Evolutionary conservation across 2,329 filamentous ascomycete species (phyloP).

Genomic region (Pyrenophora seminiperda): DNA sequence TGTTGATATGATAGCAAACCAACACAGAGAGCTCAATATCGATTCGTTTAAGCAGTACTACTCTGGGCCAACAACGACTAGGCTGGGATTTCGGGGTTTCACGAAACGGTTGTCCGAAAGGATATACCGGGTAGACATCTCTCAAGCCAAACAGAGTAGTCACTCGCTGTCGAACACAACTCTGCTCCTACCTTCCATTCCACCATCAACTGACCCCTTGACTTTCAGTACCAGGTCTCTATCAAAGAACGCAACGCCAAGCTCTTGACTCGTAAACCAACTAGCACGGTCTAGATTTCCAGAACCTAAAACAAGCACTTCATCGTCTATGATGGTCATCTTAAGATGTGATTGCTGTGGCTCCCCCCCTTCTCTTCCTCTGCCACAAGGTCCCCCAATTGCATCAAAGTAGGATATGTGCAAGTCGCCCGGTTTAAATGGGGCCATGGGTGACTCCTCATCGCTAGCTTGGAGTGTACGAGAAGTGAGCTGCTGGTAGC

Average conservation of each 20-base stretch:
- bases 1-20: too few species aligned
- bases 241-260: conserved; percentile 67
- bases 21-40: too few species aligned
- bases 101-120: too few species aligned
- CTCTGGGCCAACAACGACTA: too few species aligned
- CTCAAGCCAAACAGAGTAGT: too few species aligned
- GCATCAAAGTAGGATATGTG: conserved; percentile 64
- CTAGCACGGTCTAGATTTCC: conserved; percentile 85
- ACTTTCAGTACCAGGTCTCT: conserved; percentile 47
- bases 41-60: too few species aligned
- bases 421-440: conserved; percentile 54
- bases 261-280: conserved; percentile 85
- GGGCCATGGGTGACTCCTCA: conserved; percentile 38
- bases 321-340: conserved; percentile 72
- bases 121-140: too few species aligned
- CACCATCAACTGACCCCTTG: conserved; percentile 25
- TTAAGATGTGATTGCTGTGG: conserved; percentile 80
- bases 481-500: conserved; percentile 52
- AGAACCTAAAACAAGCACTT: conserved; percentile 72
- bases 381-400: conserved; percentile 27
- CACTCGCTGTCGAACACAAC: conserved; percentile 29
- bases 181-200: conserved; percentile 31
- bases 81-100: too few species aligned
- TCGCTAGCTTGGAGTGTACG: conserved; percentile 19
- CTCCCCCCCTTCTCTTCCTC: conserved; percentile 51